A percentile compares a stretch with the other conserved stretches of the same genome.
These are phyloP conservation scores for Euphorbia tirucalli DNA, from an alignment of 345 rosid genomes.

Conservation along the genomic window DNA sequence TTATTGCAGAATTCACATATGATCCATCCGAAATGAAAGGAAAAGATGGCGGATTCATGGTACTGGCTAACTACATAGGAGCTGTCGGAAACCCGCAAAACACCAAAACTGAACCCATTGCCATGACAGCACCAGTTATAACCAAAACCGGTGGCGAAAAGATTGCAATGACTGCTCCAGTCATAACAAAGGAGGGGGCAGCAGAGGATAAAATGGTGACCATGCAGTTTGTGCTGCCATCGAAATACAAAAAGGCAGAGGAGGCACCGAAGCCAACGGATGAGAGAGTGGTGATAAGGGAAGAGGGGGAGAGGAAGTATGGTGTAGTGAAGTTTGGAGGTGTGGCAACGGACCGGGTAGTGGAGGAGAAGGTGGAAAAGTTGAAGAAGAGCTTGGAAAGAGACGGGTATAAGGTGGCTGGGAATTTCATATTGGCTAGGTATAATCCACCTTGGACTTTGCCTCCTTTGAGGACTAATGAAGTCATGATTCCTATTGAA, in stretches of 20 bases:
- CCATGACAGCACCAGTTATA: conserved; percentile 90
- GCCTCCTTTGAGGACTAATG: conserved; percentile 74
- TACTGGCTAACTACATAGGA: conserved; percentile 80
- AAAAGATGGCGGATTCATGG: conserved; percentile 70
- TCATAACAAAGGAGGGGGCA: conserved; percentile 51
- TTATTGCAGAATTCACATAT: conserved; percentile 71
- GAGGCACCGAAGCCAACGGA: conserved; percentile 88
- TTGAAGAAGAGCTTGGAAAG: conserved; percentile 56
- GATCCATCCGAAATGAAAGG: conserved; percentile 66
- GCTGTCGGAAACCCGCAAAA: conserved; percentile 80
- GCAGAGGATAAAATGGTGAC: conserved; percentile 52
- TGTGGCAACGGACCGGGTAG: conserved; percentile 53
- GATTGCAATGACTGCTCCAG: conserved; percentile 88
- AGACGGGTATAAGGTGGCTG: conserved; percentile 67
- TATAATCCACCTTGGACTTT: conserved; percentile 91
- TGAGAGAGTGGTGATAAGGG: conserved; percentile 72
- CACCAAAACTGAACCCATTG: conserved; percentile 67
- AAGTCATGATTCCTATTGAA: conserved; percentile 72
- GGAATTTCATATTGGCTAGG: conserved; percentile 68
- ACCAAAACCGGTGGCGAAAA: conserved; percentile 52
- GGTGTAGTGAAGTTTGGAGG: conserved; percentile 75
- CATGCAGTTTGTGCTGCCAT: conserved; percentile 84
- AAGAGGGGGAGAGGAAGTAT: conserved; percentile 64
- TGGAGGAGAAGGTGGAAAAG: conserved; percentile 66
- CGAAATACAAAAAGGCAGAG: conserved; percentile 61